Evolutionary conservation across 306 rosid genomes (phyloP).

Genomic region (Prunus armeniaca): DNA sequence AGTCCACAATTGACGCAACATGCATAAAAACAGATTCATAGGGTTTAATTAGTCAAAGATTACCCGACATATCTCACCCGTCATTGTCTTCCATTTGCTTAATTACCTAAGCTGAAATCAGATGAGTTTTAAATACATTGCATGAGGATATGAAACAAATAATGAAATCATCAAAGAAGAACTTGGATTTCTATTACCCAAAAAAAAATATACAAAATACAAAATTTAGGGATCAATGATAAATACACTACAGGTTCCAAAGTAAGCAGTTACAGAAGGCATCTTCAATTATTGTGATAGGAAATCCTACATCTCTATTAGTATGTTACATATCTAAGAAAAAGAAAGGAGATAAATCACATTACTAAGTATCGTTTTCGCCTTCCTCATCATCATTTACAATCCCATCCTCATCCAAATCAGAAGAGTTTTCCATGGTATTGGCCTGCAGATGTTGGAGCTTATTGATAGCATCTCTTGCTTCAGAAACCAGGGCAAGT

Average conservation of each 20-base stretch:
- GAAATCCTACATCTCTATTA: background rate
- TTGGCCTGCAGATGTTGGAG: constrained; percentile 41
- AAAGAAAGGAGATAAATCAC: constrained; percentile 6
- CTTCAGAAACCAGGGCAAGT: constrained; percentile 64
- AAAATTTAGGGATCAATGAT: background rate
- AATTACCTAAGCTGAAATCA: background rate
- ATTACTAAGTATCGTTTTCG: constrained; percentile 35
- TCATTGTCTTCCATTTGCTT: background rate
- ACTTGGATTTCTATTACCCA: background rate
- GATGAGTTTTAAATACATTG: background rate
- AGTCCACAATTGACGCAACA: background rate
- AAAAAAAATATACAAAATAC: background rate
- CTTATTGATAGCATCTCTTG: constrained; percentile 64
- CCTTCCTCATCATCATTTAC: constrained; percentile 23
- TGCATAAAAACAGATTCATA: constrained; percentile 11
- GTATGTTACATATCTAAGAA: background rate
- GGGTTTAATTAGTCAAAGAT: constrained; percentile 6
- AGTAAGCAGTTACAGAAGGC: background rate
- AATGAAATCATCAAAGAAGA: background rate
- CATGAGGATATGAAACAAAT: background rate
- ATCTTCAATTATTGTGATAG: background rate
- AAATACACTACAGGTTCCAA: background rate
- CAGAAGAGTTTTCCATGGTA: constrained; percentile 19
- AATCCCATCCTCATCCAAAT: constrained; percentile 38
- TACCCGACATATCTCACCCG: background rate